phyloP scores from a whole-genome alignment of 257 asterid genomes.

The Linderniella brevidens region DNA sequence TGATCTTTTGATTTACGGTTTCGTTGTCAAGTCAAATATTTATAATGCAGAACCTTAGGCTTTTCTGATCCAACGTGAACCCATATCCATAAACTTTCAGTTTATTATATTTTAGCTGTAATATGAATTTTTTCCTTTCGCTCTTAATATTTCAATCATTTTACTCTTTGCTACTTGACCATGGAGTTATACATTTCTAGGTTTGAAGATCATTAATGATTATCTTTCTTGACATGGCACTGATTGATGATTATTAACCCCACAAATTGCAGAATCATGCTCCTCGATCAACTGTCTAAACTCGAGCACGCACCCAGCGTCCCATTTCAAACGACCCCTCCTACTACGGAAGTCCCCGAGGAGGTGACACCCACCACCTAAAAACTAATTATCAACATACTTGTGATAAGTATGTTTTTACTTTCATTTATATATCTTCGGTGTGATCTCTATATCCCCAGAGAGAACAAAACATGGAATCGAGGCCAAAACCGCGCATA shows the following conservation, averaged over 20 bases:
- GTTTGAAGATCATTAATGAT: background rate
- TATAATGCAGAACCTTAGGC: too few relatives aligned
- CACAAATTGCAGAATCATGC: slow-evolving; percentile 37
- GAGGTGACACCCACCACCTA: slow-evolving; percentile 27
- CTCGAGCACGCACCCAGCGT: slow-evolving; percentile 75
- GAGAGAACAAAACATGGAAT: slow-evolving; percentile 70
- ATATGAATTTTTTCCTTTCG: too few relatives aligned
- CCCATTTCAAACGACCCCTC: slow-evolving; percentile 60
- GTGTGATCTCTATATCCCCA: slow-evolving; percentile 16
- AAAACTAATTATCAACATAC: background rate
- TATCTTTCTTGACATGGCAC: too few relatives aligned
- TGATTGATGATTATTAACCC: background rate
- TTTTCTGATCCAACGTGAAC: too few relatives aligned
- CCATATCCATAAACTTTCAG: too few relatives aligned
- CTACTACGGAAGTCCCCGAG: slow-evolving; percentile 49
- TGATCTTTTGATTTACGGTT: too few relatives aligned
- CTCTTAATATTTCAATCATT: too few relatives aligned
- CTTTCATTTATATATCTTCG: background rate
- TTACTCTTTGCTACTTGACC: too few relatives aligned
- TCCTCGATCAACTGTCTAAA: slow-evolving; percentile 60
- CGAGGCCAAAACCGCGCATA: slow-evolving; percentile 66
- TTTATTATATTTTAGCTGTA: too few relatives aligned
- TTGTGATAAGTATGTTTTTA: background rate
- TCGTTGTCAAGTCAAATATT: too few relatives aligned
- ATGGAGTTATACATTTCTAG: too few relatives aligned